Evolutionary conservation across 1,284 basidiomycete species (phyloP).

Genomic region (Acaromyces ingoldii): DNA sequence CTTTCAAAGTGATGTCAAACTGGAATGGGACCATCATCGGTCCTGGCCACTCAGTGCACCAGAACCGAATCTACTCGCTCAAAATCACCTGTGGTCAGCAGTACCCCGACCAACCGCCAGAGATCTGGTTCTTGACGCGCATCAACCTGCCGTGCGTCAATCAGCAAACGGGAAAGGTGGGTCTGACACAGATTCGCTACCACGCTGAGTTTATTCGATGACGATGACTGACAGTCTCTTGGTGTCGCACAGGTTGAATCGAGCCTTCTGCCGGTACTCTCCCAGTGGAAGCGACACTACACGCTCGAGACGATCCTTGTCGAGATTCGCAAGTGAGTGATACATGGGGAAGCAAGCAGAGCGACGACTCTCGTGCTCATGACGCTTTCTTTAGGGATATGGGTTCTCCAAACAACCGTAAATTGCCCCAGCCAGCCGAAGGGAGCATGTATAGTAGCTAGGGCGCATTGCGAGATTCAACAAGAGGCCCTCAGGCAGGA

Average conservation of each 20-base stretch:
- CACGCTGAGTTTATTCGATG: not conserved
- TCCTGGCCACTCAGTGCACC: conserved; percentile 85
- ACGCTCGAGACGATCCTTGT: conserved; percentile 48
- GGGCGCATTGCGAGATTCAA: not conserved
- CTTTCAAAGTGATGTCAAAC: conserved; percentile 66
- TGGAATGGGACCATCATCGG: conserved; percentile 99
- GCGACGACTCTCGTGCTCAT: not conserved
- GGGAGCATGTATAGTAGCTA: conserved; percentile 55
- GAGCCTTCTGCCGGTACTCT: conserved; percentile 34
- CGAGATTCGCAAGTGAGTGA: conserved; percentile 45
- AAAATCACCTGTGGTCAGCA: conserved; percentile 76
- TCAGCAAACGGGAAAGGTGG: conserved; percentile 62
- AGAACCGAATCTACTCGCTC: conserved; percentile 96
- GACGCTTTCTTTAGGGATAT: conserved; percentile 71
- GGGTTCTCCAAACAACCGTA: conserved; percentile 83
- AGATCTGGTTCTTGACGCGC: conserved; percentile 76
- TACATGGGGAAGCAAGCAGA: not conserved
- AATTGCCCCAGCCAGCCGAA: conserved; percentile 89
- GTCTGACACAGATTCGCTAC: conserved; percentile 1
- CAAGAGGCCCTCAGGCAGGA: not conserved
- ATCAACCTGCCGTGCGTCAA: conserved; percentile 95
- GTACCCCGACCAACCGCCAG: conserved; percentile 77
- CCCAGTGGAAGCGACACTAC: conserved; percentile 44
- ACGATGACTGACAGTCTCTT: not conserved
- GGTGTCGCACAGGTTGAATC: conserved; percentile 13